phyloP scores from a whole-genome alignment of 148 eudicot genomes.

The Persicaria maculosa region DNA sequence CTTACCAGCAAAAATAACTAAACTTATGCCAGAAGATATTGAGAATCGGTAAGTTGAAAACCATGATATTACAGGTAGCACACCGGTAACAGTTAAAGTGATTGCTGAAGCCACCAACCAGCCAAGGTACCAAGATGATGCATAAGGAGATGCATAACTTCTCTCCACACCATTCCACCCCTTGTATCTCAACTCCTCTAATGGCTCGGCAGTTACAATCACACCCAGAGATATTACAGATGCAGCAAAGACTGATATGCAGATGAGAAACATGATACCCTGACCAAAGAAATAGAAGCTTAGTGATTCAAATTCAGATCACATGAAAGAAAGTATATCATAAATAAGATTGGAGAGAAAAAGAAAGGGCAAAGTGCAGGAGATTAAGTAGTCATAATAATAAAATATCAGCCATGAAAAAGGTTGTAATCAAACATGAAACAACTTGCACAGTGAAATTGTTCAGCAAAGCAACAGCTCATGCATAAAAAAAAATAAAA shows the following conservation, averaged over 20 bases:
- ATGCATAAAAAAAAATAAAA: no score
- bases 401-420: neutral
- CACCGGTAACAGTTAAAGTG: constrained; percentile 68
- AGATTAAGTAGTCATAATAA: neutral
- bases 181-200: constrained; percentile 67
- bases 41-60: constrained; percentile 95
- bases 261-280: constrained; percentile 71
- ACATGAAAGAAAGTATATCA: neutral
- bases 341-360: neutral
- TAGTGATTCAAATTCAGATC: constrained; percentile 13
- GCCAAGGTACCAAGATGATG: constrained; percentile 74
- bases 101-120: constrained; percentile 93
- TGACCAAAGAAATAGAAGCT: constrained; percentile 27
- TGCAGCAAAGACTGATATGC: constrained; percentile 59
- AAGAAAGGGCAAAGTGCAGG: neutral
- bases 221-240: constrained; percentile 90
- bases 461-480: neutral
- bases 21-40: constrained; percentile 75
- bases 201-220: constrained; percentile 77
- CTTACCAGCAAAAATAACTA: constrained; percentile 79
- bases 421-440: neutral
- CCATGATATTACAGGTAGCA: constrained; percentile 89
- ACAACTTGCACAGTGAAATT: neutral
- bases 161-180: constrained; percentile 54
- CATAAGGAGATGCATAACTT: constrained; percentile 64